These are phyloP conservation scores for Chlorella sp. DNA, from an alignment of 139 green algal species.

Conservation along the genomic window DNA sequence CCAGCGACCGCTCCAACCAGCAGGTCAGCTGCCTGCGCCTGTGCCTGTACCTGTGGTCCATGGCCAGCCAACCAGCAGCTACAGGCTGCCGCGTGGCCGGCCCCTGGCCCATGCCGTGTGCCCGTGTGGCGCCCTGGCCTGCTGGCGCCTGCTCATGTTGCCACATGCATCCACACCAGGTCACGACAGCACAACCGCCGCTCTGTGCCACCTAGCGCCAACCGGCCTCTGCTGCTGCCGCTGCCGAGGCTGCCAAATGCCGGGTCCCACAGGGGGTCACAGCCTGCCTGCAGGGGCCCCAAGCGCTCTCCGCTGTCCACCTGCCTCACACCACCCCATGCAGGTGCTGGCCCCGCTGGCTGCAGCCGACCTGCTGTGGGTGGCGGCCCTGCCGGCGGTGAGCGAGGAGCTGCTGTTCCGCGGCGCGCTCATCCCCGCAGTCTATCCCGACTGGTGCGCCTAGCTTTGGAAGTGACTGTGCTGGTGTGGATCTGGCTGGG, in stretches of 20 bases:
- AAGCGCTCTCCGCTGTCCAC: not conserved
- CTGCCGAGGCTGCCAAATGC: no score
- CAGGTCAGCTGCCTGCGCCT: conserved; percentile 60
- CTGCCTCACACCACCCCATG: not conserved
- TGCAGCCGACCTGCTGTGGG: conserved; percentile 60
- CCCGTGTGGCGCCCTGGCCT: not conserved
- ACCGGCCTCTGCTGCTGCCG: not conserved
- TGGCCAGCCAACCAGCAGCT: no score
- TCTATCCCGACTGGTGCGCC: conserved; percentile 67
- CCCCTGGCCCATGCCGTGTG: not conserved
- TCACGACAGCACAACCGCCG: no score
- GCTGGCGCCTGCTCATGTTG: no score
- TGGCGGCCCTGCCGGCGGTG: conserved; percentile 61
- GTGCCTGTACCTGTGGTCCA: no score
- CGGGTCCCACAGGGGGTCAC: no score
- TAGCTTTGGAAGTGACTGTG: no score
- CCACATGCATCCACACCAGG: no score
- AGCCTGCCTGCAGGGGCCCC: no score
- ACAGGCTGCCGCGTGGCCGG: not conserved
- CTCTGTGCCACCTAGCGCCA: no score
- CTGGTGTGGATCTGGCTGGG: no score
- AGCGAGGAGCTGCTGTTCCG: conserved; percentile 86
- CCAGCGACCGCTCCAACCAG: conserved; percentile 70
- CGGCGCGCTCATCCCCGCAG: conserved; percentile 76
- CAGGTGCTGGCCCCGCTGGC: conserved; percentile 69